Base-by-base conservation (phyloP, 1,284 basidiomycete genomes). In the Cutaneotrichosporon cutaneum region DNA sequence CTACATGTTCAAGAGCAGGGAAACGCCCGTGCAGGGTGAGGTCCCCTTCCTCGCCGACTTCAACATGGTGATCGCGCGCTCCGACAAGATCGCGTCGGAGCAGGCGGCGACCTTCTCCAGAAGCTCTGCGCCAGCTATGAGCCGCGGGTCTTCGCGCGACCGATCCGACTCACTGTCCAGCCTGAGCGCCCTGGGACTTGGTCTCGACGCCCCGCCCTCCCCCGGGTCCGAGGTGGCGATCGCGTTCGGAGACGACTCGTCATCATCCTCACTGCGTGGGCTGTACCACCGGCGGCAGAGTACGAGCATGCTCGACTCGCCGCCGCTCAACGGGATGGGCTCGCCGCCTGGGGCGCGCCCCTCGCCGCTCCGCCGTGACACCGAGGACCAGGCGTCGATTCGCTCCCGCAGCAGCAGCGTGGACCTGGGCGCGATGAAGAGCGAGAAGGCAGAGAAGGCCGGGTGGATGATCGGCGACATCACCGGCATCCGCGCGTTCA, bases 391-490 rank as follows among this genome's bases (percentile, higher is more conserved):
- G 2, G 27, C 21, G 22, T 58, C 61, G 4, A 48, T 63, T 27
- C 52, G 51, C 21, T 66, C 64, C 3, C 50, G 56, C 33, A 33
- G 51, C 42, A 57, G 60, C 51, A 61, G 59, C 22, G 58, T 36
- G 0, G 63, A 65, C 24, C 51, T 42, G 50, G 32, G 18, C 6
- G 11, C 39, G 2, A 30, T 51, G 26, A 24, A 18, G 32, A 53
- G 50, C 44, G 36, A 33, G 13, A 56, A 64, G 48, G 54, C 59
- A 11, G 73, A 72, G 47, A 73, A 71, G 54, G 55, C 58, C 16
- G 71, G 66, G 5, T 78, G 76, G 76, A 62, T 80, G 36, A 70
- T 74, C 32, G 77, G 77, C 13, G 74, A 77, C 63, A 62, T 80
- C 24, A 62, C 61, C 24, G 68, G 69, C 14, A 67, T 68, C 22